Evolutionary conservation across 306 rosid genomes (phyloP), one percentile per base, ranked within the genome.

Genomic region (Sindora glabra): DNA sequence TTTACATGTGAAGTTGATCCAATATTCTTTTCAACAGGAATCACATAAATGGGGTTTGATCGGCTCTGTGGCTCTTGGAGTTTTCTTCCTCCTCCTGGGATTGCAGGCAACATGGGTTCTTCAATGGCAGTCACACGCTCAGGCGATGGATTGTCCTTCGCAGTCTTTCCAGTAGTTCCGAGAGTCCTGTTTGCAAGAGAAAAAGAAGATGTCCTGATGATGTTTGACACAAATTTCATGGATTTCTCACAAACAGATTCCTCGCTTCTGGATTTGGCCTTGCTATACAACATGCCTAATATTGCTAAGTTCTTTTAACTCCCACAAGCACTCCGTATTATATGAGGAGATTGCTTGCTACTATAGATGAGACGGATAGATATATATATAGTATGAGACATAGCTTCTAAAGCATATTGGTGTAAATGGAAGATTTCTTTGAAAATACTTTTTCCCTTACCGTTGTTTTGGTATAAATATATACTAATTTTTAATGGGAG

Each of bases 221-320:
- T 22, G 65, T 84, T 92, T 30, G 88, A 74, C 44, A 83, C 82
- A 38, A 82, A 68, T 23, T 63, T 26, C 85, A 86, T 86, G 3
- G 96, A 78, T 45, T 80, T 74, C 82, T 86, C 90, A 49, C 89
- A 92, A 0, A 89, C 76, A 40, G 81, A 74, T 25, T 45, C 52
- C n/a, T 48, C 69, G 52, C 21, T 73, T 67, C 79, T 70, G 41
- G 75, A 68, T 34, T 55, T 67, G 58, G 18, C 70, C 52, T 68
- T 70, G 17, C 70, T 21, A 29, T 25, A 61, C n/a, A n/a, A n/a
- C 89, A 84, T 79, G 19, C 45, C 76, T 67, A 14, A 47, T 49
- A 18, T 38, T 38, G 7, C 10, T 13, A 10, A 54, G 25, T 3
- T 2, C n/a, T 19, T 14, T 15, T 3, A 3, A 23, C 42, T 38